Evolutionary conservation across 2,329 filamentous ascomycete species (phyloP).

Genomic region (Epichloe sp.): DNA sequence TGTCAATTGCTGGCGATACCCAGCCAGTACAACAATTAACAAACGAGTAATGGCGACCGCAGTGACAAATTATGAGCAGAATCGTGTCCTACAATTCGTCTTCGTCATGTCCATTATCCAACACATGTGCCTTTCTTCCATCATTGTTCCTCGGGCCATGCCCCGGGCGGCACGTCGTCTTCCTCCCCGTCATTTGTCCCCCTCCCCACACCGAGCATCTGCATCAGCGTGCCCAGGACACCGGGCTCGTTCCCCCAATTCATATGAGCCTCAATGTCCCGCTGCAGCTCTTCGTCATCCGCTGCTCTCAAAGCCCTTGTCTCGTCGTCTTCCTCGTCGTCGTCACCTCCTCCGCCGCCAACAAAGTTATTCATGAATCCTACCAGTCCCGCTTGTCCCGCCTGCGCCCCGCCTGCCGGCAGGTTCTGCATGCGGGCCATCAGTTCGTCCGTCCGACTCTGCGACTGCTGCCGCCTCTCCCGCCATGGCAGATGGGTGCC

Average conservation of each 20-base stretch:
- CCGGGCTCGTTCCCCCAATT: conserved; percentile 14
- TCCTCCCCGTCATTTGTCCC: conserved; percentile 3
- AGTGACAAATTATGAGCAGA: no score
- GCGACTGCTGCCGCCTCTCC: conserved; percentile 8
- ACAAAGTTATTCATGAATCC: neutral
- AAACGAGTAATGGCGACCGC: no score
- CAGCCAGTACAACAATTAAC: no score
- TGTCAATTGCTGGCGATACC: no score
- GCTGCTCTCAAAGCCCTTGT: conserved; percentile 12
- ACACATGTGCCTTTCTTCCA: no score
- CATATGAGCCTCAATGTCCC: conserved; percentile 19
- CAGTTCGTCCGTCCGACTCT: conserved; percentile 6
- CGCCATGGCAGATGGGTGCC: conserved; percentile 31
- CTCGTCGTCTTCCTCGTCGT: conserved; percentile 14
- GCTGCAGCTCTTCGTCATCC: conserved; percentile 20
- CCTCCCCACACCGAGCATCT: conserved; percentile 12
- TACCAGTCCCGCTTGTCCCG: neutral
- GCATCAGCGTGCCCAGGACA: conserved; percentile 13
- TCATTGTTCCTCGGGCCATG: conserved; percentile 15
- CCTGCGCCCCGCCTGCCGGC: conserved; percentile 6
- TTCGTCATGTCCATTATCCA: neutral
- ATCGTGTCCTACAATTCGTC: no score
- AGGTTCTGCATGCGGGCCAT: conserved; percentile 18
- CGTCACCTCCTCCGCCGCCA: neutral
- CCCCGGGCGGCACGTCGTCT: conserved; percentile 16